Evolutionary conservation across 2,329 filamentous ascomycete species (phyloP).

Genomic region (Arachnomyces sp.): DNA sequence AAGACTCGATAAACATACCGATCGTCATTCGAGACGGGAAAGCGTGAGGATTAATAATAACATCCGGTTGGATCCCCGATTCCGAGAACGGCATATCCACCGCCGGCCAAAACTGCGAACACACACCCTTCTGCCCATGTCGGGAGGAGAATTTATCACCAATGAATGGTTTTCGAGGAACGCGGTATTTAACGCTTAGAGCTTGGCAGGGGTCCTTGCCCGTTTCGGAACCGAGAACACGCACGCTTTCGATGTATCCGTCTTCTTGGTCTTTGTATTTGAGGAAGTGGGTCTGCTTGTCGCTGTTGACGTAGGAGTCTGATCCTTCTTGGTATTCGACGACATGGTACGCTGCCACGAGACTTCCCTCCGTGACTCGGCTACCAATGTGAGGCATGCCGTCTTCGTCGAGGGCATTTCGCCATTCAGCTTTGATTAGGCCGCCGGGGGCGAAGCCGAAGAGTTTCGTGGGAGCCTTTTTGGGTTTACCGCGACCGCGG

Average conservation of each 20-base stretch:
- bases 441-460: conserved; percentile 84
- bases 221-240: conserved; percentile 76
- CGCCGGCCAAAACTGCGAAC: conserved; percentile 89
- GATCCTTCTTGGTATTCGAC: conserved; percentile 67
- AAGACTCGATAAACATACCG: conserved; percentile 96
- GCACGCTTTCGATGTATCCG: conserved; percentile 86
- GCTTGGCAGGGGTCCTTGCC: conserved; percentile 78
- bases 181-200: conserved; percentile 83
- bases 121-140: conserved; percentile 96
- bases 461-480: conserved; percentile 65
- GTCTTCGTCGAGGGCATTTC: conserved; percentile 72
- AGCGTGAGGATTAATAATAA: conserved; percentile 98
- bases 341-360: conserved; percentile 81
- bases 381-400: conserved; percentile 76
- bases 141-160: conserved; percentile 99
- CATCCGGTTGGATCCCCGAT: conserved; percentile 88
- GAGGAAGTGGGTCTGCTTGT: conserved; percentile 76
- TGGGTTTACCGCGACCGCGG: conserved; percentile 54
- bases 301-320: conserved; percentile 71
- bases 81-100: conserved; percentile 96
- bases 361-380: conserved; percentile 68
- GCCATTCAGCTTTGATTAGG: conserved; percentile 60
- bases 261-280: conserved; percentile 90
- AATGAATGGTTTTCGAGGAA: conserved; percentile 83
- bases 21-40: conserved; percentile 99